Conservation (phyloP, 2,329 filamentous ascomycete species). For the Drechslerella coelobrocha region DNA sequence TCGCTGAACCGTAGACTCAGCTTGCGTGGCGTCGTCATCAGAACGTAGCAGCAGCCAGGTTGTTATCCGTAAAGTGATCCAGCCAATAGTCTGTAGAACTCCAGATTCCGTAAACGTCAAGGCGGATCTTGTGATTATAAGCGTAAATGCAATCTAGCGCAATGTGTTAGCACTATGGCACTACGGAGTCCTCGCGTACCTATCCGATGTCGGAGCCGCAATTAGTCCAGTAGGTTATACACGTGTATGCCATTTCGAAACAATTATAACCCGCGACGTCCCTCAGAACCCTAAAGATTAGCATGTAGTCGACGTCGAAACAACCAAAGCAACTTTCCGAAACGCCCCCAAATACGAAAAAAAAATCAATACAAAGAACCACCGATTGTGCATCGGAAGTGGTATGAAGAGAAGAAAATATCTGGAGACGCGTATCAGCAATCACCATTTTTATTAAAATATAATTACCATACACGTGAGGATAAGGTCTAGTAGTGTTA, state of each 20-base stretch:
- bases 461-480: conserved; percentile 35
- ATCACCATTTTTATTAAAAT: conserved; percentile 44
- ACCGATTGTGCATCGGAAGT: no score
- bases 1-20: background rate
- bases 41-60: background rate
- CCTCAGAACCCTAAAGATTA: background rate
- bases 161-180: no score
- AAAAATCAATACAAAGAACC: background rate
- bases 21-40: conserved; percentile 7
- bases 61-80: background rate
- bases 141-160: no score
- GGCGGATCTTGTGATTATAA: no score
- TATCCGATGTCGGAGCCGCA: no score
- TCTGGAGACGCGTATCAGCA: conserved; percentile 33
- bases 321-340: background rate
- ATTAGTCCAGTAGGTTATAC: background rate
- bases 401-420: conserved; percentile 13
- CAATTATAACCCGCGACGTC: background rate
- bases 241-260: background rate
- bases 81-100: no score
- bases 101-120: no score
- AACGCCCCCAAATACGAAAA: background rate
- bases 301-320: background rate
- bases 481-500: background rate
- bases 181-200: no score